phyloP scores from a whole-genome alignment of 208 protist species.

The Herpetomonas samuelpessoai region DNA sequence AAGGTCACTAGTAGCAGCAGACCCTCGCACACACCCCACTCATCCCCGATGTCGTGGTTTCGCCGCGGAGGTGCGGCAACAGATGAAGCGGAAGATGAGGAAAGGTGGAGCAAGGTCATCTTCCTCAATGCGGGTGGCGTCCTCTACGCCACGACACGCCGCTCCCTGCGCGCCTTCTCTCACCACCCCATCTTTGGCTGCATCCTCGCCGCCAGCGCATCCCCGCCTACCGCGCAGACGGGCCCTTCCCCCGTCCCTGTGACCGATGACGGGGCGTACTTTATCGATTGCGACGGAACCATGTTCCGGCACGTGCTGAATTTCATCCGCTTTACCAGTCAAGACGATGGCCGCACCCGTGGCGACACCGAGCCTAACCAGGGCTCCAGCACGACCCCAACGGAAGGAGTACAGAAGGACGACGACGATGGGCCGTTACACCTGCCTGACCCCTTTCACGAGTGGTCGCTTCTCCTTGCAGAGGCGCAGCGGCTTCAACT shows the following conservation, averaged over 20 bases:
- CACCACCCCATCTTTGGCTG: constrained; percentile 46
- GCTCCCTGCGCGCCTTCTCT: constrained; percentile 27
- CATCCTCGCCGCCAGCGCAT: constrained; percentile 43
- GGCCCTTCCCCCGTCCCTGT: too few species aligned
- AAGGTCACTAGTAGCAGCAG: constrained; percentile 30
- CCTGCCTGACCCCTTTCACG: constrained; percentile 49
- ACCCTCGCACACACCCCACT: constrained; percentile 23
- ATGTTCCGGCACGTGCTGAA: constrained; percentile 67
- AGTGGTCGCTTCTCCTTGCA: constrained; percentile 60
- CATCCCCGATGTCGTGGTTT: constrained; percentile 6
- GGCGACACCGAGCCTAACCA: too few species aligned
- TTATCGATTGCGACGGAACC: constrained; percentile 66
- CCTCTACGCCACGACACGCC: constrained; percentile 37
- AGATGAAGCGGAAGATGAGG: constrained; percentile 36
- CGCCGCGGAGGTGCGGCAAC: too few species aligned
- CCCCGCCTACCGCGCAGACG: too few species aligned
- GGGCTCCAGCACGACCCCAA: background rate
- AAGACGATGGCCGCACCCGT: background rate
- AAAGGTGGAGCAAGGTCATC: constrained; percentile 38
- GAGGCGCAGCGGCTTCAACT: constrained; percentile 8
- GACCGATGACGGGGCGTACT: constrained; percentile 47
- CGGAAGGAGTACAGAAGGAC: background rate
- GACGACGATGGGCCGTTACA: constrained; percentile 29
- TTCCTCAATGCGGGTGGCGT: constrained; percentile 65
- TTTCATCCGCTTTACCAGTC: constrained; percentile 30